Base-by-base conservation (phyloP, 129 eudicot species). In the Artemisia argyi region DNA sequence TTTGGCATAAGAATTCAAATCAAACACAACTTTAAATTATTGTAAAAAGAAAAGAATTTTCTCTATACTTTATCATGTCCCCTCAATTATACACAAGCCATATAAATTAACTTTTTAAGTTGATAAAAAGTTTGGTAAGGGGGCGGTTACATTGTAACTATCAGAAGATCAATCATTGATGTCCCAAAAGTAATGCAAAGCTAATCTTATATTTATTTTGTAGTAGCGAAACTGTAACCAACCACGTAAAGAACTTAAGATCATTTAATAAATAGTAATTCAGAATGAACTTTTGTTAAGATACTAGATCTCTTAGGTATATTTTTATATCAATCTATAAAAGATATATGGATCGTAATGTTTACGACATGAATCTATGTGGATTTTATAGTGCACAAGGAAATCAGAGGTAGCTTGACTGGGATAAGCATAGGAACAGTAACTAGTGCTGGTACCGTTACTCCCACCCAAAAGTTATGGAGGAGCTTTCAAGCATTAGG, bases 401-500 rank as follows among this genome's bases (percentile, higher is more conserved):
- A 73, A 39, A 46, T 86, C 76, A 77, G 81, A 82, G 96, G 96
- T 50, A 89, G 91, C 78, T 50, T 86, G 47, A 89, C 87, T 8
- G 92, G 96, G 24, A 84, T 89, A 73, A 83, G 85, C 74, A 82
- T 84, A 65, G 96, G 92, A 48, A 74, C 85, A 22, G 30, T 78
- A 35, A 81, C 86, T 42, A 68, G 52, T 46, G 76, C 55, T 15
- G 89, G 93, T 12, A 76, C 81, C 42, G 87, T 85, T 11, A 85
- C 85, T 69, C 61, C 80, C 50, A 81, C 80, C 19, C 85, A 83
- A 78, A 89, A 89, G 83, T 53, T 89, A 22, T 89, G 96, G 96
- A 85, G 89, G 75, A 86, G 87, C 61, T 81, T 89, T 58, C 96
- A 89, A 79, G 96, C 96, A 66, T 81, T 86, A 28, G 96, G 91